A percentile compares a stretch with the other conserved stretches of the same genome.
Evolutionary conservation across 1,284 basidiomycete species (phyloP).

Genomic region (Schizophyllum commune): DNA sequence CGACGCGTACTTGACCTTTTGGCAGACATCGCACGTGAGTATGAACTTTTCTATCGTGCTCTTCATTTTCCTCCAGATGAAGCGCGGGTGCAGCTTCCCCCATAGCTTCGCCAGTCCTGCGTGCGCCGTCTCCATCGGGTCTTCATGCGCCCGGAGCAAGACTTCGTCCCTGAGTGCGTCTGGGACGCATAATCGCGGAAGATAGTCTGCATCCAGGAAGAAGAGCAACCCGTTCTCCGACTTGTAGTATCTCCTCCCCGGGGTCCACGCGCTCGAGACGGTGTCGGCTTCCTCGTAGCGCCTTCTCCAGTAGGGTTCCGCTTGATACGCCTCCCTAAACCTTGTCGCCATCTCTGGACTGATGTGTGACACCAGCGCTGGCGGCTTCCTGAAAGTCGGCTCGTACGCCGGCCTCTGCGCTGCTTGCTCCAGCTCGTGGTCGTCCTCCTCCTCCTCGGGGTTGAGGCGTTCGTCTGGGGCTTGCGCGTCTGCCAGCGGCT

Average conservation of each 20-base stretch:
- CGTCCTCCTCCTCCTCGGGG: too few relatives aligned
- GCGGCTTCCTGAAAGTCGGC: too few relatives aligned
- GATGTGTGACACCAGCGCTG: too few relatives aligned
- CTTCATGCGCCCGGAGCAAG: not conserved
- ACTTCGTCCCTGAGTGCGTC: not conserved
- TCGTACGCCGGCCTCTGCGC: too few relatives aligned
- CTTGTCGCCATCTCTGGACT: too few relatives aligned
- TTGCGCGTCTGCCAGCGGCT: not conserved
- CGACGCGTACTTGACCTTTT: constrained; percentile 26
- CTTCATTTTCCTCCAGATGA: constrained; percentile 27
- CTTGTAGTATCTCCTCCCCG: constrained; percentile 1
- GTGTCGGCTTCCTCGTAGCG: too few relatives aligned
- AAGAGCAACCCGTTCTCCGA: constrained; percentile 1
- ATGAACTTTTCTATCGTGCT: constrained; percentile 19
- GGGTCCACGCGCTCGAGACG: not conserved
- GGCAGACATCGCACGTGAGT: constrained; percentile 29
- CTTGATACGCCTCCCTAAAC: too few relatives aligned
- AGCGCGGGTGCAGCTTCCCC: not conserved
- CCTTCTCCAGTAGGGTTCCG: too few relatives aligned
- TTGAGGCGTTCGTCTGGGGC: too few relatives aligned
- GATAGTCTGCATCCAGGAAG: constrained; percentile 2
- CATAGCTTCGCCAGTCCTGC: constrained; percentile 1
- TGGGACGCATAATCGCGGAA: constrained; percentile 2
- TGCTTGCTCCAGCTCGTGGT: too few relatives aligned
- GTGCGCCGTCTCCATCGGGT: constrained; percentile 1